These are phyloP conservation scores for Camelina hispida DNA, from an alignment of 345 rosid species.

Conservation along the genomic window DNA sequence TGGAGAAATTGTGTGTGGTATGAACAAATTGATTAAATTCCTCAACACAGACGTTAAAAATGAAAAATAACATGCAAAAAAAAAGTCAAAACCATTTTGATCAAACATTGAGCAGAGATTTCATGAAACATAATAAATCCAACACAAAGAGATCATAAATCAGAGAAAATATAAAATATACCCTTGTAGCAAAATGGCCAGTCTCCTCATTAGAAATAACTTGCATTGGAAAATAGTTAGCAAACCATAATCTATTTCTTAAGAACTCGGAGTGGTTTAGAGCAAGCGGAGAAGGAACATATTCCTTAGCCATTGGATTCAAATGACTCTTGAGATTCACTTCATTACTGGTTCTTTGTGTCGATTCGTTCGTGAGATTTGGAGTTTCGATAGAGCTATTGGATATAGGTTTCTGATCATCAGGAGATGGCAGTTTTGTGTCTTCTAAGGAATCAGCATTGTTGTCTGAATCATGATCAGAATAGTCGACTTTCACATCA, in stretches of 20 bases:
- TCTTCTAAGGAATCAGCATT: conserved; percentile 50
- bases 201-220: conserved; percentile 52
- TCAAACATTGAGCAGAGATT: background rate
- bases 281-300: conserved; percentile 66
- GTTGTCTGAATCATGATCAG: conserved; percentile 58
- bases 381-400: conserved; percentile 43
- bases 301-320: conserved; percentile 89
- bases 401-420: conserved; percentile 51
- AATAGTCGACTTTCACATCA: conserved; percentile 62
- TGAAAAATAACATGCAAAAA: background rate
- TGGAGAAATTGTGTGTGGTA: too few species aligned
- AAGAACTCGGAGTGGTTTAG: conserved; percentile 41
- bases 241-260: conserved; percentile 34
- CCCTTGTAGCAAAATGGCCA: conserved; percentile 67
- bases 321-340: conserved; percentile 55
- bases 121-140: conserved; percentile 9
- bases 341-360: conserved; percentile 32
- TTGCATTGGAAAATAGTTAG: conserved; percentile 56
- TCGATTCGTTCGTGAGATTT: conserved; percentile 19
- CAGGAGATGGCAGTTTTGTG: conserved; percentile 43
- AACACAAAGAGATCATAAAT: conserved; percentile 8
- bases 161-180: conserved; percentile 31
- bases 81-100: background rate
- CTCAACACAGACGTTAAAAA: background rate
- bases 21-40: too few species aligned